Conservation (phyloP, 2,329 filamentous ascomycete species). For the Whalleya microplaca region DNA sequence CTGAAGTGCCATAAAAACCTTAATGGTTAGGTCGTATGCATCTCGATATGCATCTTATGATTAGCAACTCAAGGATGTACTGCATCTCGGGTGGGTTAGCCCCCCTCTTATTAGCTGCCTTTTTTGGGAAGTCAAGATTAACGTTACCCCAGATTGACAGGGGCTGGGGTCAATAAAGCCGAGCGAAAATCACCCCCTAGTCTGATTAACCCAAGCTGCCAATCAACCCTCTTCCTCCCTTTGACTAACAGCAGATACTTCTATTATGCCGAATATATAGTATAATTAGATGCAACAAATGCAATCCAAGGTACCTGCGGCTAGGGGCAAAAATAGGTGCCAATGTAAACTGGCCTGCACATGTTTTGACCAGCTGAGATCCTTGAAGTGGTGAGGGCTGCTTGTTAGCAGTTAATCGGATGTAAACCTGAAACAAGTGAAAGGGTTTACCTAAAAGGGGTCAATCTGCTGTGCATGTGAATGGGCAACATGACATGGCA, state of each 20-base stretch:
- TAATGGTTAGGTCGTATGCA: neutral
- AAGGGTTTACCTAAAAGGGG: constrained; percentile 9
- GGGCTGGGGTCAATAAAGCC: constrained; percentile 6
- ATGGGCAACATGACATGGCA: constrained; percentile 5
- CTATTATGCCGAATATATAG: no score
- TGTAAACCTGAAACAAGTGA: constrained; percentile 24
- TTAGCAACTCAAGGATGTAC: constrained; percentile 7
- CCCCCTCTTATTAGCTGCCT: constrained; percentile 16
- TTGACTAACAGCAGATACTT: no score
- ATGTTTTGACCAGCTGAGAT: no score
- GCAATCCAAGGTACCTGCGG: no score
- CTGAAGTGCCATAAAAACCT: neutral
- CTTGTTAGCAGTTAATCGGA: no score
- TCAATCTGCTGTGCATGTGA: constrained; percentile 10
- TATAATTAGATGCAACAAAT: no score
- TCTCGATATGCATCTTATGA: constrained; percentile 7
- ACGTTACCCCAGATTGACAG: constrained; percentile 27
- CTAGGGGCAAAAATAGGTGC: no score
- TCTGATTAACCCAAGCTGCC: no score
- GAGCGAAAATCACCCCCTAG: neutral
- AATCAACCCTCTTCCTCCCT: no score
- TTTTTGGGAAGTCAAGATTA: constrained; percentile 21
- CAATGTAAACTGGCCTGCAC: no score
- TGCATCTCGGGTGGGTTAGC: constrained; percentile 9
- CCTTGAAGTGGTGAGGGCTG: no score